Percentiles rank a stretch among this genome's conserved stretches.
Conservation (phyloP, 768 basidiomycete genomes). For the Suillus lakei region DNA sequence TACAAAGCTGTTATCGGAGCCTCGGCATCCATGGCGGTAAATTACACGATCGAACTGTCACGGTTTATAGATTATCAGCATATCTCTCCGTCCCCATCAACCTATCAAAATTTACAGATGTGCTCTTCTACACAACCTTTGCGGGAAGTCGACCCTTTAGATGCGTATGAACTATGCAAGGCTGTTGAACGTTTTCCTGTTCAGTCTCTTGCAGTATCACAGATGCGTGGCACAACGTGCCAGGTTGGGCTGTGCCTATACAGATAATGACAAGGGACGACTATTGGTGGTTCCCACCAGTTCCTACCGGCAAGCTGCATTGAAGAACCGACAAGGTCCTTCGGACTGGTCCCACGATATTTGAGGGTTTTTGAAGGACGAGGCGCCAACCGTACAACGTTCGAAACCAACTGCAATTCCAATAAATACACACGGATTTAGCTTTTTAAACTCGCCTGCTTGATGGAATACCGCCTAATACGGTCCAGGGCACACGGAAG, state of each 20-base stretch:
- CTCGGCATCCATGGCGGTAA: neutral
- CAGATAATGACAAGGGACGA: too few species aligned
- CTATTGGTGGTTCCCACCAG: too few species aligned
- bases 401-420: neutral
- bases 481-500: neutral
- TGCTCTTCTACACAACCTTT: neutral
- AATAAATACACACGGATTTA: neutral
- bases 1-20: neutral
- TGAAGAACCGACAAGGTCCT: too few species aligned
- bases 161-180: neutral
- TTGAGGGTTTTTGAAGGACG: neutral
- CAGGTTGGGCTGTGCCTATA: too few species aligned
- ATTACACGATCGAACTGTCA: neutral
- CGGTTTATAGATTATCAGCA: neutral
- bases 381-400: too few species aligned
- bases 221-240: neutral
- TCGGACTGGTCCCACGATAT: neutral
- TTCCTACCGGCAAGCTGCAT: too few species aligned
- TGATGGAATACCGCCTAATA: neutral
- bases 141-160: neutral
- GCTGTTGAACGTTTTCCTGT: neutral
- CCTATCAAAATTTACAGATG: too few species aligned
- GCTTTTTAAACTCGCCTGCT: neutral
- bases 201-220: neutral
- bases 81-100: neutral